These are phyloP conservation scores for Capsicum chinense DNA, from an alignment of 257 asterid genomes.

Conservation along the genomic window DNA sequence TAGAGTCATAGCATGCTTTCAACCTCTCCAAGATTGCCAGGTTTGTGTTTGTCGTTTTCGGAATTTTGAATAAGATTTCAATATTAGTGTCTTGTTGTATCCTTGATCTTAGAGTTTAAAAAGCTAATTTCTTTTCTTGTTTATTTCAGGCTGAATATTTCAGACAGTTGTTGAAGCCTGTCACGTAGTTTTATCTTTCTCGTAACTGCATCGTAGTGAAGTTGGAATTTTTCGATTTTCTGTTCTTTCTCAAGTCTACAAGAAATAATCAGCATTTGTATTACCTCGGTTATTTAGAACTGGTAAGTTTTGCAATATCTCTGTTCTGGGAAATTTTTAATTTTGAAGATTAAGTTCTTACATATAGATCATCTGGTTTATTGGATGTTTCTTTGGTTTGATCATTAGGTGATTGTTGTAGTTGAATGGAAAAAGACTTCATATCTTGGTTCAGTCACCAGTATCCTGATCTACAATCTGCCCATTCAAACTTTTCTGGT, in stretches of 20 bases:
- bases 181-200: constrained; percentile 73
- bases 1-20: constrained; percentile 97
- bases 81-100: neutral
- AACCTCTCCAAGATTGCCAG: constrained; percentile 99
- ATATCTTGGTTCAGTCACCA: constrained; percentile 53
- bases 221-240: constrained; percentile 56
- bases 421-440: constrained; percentile 71
- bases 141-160: constrained; percentile 93
- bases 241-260: constrained; percentile 43
- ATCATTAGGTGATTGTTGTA: constrained; percentile 53
- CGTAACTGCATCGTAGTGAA: constrained; percentile 53
- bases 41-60: constrained; percentile 38
- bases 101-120: neutral
- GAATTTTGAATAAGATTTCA: neutral
- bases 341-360: neutral
- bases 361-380: constrained; percentile 15
- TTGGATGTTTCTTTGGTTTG: constrained; percentile 22
- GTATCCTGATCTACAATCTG: constrained; percentile 32
- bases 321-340: no score
- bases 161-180: constrained; percentile 90
- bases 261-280: constrained; percentile 48
- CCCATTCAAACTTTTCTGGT: constrained; percentile 42
- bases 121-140: constrained; percentile 11
- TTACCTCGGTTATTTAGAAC: constrained; percentile 36
- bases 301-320: constrained; percentile 37